Percentiles rank a stretch among this genome's conserved stretches.
Conservation (phyloP, 1,139 yeast species). For the Candida gigantensis region DNA sequence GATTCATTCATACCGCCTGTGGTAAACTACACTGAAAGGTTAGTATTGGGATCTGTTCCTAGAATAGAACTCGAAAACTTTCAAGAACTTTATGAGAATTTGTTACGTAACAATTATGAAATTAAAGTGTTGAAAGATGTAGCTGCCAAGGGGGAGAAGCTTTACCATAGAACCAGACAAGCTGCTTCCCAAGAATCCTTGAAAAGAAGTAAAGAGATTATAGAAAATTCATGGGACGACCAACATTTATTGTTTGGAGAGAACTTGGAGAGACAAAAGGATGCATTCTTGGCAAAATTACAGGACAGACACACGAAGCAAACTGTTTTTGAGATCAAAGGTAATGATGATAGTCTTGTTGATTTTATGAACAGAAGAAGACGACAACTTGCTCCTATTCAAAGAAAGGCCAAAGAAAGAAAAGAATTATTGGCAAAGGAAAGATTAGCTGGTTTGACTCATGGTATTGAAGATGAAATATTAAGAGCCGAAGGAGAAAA, state of each 20-base stretch:
- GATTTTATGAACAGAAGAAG: conserved; percentile 86
- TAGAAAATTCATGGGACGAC: conserved; percentile 83
- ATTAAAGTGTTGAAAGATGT: conserved; percentile 65
- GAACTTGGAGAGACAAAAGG: conserved; percentile 71
- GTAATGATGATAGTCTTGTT: conserved; percentile 68
- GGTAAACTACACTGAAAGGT: conserved; percentile 70
- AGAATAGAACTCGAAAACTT: conserved; percentile 67
- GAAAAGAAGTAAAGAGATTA: conserved; percentile 78
- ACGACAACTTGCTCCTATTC: conserved; percentile 84
- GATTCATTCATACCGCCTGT: conserved; percentile 50
- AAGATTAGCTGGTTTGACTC: conserved; percentile 72
- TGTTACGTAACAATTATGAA: conserved; percentile 70
- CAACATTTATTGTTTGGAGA: conserved; percentile 79
- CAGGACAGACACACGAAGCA: conserved; percentile 72
- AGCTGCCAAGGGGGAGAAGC: conserved; percentile 81
- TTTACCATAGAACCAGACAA: conserved; percentile 82
- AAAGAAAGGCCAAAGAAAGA: conserved; percentile 72
- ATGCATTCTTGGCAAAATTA: conserved; percentile 68
- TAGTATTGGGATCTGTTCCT: conserved; percentile 84
- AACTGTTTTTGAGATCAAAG: conserved; percentile 89
- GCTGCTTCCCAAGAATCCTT: conserved; percentile 85
- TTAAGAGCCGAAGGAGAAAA: conserved; percentile 55
- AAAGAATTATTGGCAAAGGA: conserved; percentile 71
- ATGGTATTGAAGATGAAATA: conserved; percentile 71
- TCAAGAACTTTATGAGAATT: conserved; percentile 69